A percentile compares a stretch with the other conserved stretches of the same genome.
Evolutionary conservation across 345 rosid genomes (phyloP).

Genomic region (Stellera chamaejasme): DNA sequence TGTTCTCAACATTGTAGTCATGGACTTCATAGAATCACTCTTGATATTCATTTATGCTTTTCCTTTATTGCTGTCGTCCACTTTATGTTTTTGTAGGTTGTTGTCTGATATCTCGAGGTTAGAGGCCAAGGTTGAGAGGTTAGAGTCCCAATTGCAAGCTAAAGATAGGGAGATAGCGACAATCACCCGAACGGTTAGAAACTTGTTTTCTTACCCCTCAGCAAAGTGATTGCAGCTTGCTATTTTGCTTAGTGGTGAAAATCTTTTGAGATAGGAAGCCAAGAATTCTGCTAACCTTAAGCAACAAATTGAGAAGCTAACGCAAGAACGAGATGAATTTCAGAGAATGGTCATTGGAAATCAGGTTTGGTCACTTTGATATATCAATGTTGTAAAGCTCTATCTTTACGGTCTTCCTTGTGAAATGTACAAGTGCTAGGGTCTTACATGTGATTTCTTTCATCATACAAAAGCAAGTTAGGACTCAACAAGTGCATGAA

Average conservation of each 20-base stretch:
- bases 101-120: slow-evolving; percentile 77
- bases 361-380: slow-evolving; percentile 44
- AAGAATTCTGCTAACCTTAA: slow-evolving; percentile 80
- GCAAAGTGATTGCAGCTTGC: slow-evolving; percentile 4
- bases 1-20: neutral
- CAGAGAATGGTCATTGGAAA: slow-evolving; percentile 96
- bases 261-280: slow-evolving; percentile 53
- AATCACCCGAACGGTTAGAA: slow-evolving; percentile 71
- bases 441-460: slow-evolving; percentile 13
- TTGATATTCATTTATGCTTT: neutral
- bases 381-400: neutral
- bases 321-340: slow-evolving; percentile 94
- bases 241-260: slow-evolving; percentile 5
- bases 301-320: slow-evolving; percentile 84
- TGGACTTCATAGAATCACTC: neutral
- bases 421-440: slow-evolving; percentile 12
- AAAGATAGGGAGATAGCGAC: slow-evolving; percentile 96
- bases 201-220: slow-evolving; percentile 7
- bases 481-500: slow-evolving; percentile 94
- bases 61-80: neutral
- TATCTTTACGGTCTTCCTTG: slow-evolving; percentile 5
- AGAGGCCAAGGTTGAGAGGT: slow-evolving; percentile 90
- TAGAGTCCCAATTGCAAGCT: slow-evolving; percentile 70
- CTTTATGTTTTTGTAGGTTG: slow-evolving; percentile 29
- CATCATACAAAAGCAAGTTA: slow-evolving; percentile 68